phyloP scores from a whole-genome alignment of 768 basidiomycete species.

The Gloeopeniophorella convolvens region DNA sequence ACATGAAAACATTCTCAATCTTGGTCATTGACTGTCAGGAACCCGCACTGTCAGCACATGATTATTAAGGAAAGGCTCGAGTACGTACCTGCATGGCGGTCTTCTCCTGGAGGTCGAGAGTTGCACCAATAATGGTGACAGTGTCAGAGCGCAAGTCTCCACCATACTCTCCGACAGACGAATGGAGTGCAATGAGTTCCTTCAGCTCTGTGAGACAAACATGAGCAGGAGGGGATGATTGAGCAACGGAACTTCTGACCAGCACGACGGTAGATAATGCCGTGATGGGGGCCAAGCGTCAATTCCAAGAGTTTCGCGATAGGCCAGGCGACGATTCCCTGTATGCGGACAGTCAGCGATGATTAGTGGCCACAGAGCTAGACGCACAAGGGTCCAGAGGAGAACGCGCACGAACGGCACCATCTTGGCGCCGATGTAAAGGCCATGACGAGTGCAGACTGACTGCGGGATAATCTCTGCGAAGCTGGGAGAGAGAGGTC shows the following conservation, averaged over 20 bases:
- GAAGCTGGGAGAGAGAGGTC: constrained; percentile 44
- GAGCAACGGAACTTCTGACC: constrained; percentile 20
- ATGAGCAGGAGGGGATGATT: background rate
- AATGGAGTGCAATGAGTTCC: constrained; percentile 87
- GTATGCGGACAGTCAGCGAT: background rate
- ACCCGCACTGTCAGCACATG: background rate
- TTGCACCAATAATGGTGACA: constrained; percentile 84
- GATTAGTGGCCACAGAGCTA: background rate
- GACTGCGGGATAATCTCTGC: constrained; percentile 91
- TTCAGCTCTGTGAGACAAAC: constrained; percentile 47
- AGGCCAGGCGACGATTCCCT: constrained; percentile 80
- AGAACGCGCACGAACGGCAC: constrained; percentile 60
- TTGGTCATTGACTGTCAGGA: constrained; percentile 65
- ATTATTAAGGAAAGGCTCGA: background rate
- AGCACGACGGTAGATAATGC: constrained; percentile 82
- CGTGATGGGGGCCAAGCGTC: constrained; percentile 76
- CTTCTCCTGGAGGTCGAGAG: constrained; percentile 85
- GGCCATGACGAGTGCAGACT: constrained; percentile 84
- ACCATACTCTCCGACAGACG: constrained; percentile 60
- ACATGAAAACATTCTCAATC: constrained; percentile 77
- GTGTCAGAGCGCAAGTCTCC: constrained; percentile 86
- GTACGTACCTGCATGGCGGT: constrained; percentile 47
- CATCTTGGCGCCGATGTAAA: constrained; percentile 86
- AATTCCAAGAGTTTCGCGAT: constrained; percentile 77
- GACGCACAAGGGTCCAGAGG: constrained; percentile 59